Evolutionary conservation across 495 filamentous ascomycete species (phyloP), one percentile per base, ranked within the genome.

Genomic region (Hyphodiscus hymeniophilus): DNA sequence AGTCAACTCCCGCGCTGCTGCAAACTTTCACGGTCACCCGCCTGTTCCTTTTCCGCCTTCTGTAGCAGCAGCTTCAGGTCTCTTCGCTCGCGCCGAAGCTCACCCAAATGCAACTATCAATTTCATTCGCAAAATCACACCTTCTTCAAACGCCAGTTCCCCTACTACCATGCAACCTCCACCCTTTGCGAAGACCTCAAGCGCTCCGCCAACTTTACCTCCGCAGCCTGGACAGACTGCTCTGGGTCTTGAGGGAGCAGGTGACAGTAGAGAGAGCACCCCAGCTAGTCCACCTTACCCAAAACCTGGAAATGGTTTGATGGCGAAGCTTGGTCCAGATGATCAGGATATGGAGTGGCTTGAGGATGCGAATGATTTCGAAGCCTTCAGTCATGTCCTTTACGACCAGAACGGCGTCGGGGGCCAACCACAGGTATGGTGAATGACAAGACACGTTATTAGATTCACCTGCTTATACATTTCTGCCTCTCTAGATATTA

Each of bases 261-360:
- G 12, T 40, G 26, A 56, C 11, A 57, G 56, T 36, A 34, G 50
- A 41, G 57, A 64, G 18, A 52, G 50, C 35, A 60, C 54, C 17
- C 58, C 62, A 17, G 72, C 76, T 31, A 76, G 76, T 34, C 69
- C 79, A 17, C 65, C 80, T 7, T 87, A 87, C 67, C 83, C 85
- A 1, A 75, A 77, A 54, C 65, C 79, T 12, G 85, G 83, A 2
- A 75, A 75, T 42, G 76, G 76, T 7, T 42, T 75, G 39, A 73
- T 75, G 40, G 59, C 60, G 4, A 63, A 61, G 30, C 53, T 77
- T 15, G 58, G 60, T 30, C 63, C 63, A 2, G 72, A 74, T 45
- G 55, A 64, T 15, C 61, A 75, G 18, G 75, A 78, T 43, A 56
- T 67, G 2, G 65, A 67, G 35, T 65, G 62, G 62, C 40, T 66